Evolutionary conservation across 495 filamentous ascomycete genomes (phyloP).

Genomic region (Choiromyces venosus): DNA sequence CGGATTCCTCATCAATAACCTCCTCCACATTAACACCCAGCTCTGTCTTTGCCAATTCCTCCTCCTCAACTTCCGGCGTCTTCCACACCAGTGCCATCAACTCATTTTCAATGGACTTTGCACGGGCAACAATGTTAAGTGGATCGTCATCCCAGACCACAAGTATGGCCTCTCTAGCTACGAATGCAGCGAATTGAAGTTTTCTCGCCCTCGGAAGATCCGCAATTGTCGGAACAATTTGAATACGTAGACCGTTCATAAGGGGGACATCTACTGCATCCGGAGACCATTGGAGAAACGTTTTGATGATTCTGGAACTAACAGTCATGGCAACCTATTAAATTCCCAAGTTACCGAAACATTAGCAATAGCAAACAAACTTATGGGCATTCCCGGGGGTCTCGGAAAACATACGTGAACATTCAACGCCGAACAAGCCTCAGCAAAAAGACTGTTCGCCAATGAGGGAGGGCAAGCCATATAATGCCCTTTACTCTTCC

Average conservation of each 20-base stretch:
- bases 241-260: slow-evolving; percentile 66
- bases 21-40: slow-evolving; percentile 43
- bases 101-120: slow-evolving; percentile 63
- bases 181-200: slow-evolving; percentile 71
- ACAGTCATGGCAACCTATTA: slow-evolving; percentile 70
- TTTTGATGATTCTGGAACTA: slow-evolving; percentile 69
- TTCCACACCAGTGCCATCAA: slow-evolving; percentile 71
- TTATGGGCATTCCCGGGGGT: not conserved
- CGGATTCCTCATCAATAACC: slow-evolving; percentile 67
- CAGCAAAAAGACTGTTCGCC: slow-evolving; percentile 53
- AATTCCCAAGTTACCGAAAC: slow-evolving; percentile 19
- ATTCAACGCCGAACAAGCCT: slow-evolving; percentile 62
- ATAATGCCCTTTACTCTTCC: slow-evolving; percentile 61
- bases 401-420: slow-evolving; percentile 52
- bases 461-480: slow-evolving; percentile 63
- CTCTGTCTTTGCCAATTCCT: slow-evolving; percentile 52
- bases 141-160: slow-evolving; percentile 76
- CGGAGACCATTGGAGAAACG: slow-evolving; percentile 64
- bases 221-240: slow-evolving; percentile 64
- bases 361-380: slow-evolving; percentile 5
- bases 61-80: slow-evolving; percentile 47
- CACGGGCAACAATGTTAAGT: slow-evolving; percentile 59
- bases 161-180: slow-evolving; percentile 60
- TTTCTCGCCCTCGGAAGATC: slow-evolving; percentile 63
- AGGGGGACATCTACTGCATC: slow-evolving; percentile 68